phyloP scores from a whole-genome alignment of 2,329 filamentous ascomycete species.

The Xylariaceae sp. region DNA sequence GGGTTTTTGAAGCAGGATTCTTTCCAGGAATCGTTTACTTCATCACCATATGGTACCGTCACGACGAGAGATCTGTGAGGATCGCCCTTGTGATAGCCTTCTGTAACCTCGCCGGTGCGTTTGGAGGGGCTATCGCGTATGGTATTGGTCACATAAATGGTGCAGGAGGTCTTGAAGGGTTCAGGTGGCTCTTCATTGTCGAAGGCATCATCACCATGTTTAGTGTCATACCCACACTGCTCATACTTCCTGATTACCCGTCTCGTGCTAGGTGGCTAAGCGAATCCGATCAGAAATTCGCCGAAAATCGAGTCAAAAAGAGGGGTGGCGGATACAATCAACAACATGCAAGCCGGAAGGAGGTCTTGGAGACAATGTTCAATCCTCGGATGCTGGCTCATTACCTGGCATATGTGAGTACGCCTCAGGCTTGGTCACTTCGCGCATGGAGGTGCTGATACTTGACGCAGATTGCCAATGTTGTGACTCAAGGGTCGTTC shows the following conservation, averaged over 20 bases:
- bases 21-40: conserved; percentile 38
- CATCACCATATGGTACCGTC: conserved; percentile 22
- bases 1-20: conserved; percentile 51
- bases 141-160: conserved; percentile 55
- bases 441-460: too few relatives aligned
- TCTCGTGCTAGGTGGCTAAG: conserved; percentile 19
- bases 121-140: conserved; percentile 56
- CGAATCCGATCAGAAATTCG: conserved; percentile 15
- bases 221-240: conserved; percentile 14
- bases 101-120: conserved; percentile 62
- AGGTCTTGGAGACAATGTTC: conserved; percentile 32
- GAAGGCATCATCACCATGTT: conserved; percentile 57
- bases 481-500: conserved; percentile 30
- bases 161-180: conserved; percentile 40
- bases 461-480: conserved; percentile 19
- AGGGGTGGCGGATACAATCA: conserved; percentile 32
- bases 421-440: not conserved
- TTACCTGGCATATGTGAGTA: conserved; percentile 27
- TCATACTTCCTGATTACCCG: conserved; percentile 23
- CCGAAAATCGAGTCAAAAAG: conserved; percentile 18
- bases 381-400: conserved; percentile 33
- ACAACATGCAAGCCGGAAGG: conserved; percentile 29
- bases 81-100: conserved; percentile 64
- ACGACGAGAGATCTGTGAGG: conserved; percentile 16
- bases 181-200: conserved; percentile 45